A percentile compares a stretch with the other conserved stretches of the same genome.
phyloP scores from a whole-genome alignment of 169 alveolate species.

The Ichthyophthirius multifiliis region DNA sequence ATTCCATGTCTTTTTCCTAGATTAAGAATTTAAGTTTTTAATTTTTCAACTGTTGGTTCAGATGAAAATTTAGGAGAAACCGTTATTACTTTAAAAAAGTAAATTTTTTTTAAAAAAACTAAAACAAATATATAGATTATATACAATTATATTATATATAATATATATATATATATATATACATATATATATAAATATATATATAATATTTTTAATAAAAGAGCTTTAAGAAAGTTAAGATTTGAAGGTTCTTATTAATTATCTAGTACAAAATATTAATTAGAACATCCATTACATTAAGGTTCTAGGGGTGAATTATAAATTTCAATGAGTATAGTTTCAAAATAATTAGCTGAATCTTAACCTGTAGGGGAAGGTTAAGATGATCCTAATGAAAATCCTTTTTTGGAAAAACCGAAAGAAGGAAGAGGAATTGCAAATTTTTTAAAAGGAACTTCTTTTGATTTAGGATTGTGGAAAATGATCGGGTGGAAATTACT shows the following conservation, averaged over 20 bases:
- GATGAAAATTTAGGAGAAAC: slow-evolving; percentile 68
- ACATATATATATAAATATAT: too few relatives aligned
- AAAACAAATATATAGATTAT: too few relatives aligned
- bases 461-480: slow-evolving; percentile 25
- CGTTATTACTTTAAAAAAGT: slow-evolving; percentile 47
- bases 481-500: slow-evolving; percentile 20
- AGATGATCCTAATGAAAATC: slow-evolving; percentile 83
- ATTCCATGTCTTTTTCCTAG: slow-evolving; percentile 81
- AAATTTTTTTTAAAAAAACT: too few relatives aligned
- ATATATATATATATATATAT: too few relatives aligned
- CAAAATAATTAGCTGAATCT: slow-evolving; percentile 66
- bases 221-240: slow-evolving; percentile 41
- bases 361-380: slow-evolving; percentile 83
- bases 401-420: slow-evolving; percentile 66
- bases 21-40: slow-evolving; percentile 58
- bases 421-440: slow-evolving; percentile 81
- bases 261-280: slow-evolving; percentile 53
- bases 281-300: slow-evolving; percentile 53
- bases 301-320: slow-evolving; percentile 53
- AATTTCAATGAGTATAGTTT: slow-evolving; percentile 50
- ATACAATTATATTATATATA: too few relatives aligned
- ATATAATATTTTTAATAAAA: not conserved
- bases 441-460: slow-evolving; percentile 56
- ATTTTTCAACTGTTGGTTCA: slow-evolving; percentile 49
- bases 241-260: slow-evolving; percentile 68